These are phyloP conservation scores for Isatis lusitanica DNA, from an alignment of 441 rosid species.

Conservation along the genomic window DNA sequence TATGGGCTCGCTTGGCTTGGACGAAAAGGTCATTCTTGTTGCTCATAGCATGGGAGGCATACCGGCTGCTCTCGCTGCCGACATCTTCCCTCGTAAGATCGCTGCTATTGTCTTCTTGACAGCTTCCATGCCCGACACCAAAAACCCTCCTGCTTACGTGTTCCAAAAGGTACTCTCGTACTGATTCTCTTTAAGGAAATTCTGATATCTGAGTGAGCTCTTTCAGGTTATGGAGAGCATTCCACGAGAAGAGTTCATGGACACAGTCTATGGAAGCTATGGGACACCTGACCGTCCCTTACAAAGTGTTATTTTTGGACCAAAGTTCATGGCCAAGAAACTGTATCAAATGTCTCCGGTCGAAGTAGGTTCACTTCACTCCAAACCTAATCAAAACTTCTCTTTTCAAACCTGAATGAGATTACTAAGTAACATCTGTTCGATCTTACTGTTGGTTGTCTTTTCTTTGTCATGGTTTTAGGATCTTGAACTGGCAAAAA, in stretches of 20 bases:
- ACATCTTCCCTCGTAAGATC: conserved; percentile 44
- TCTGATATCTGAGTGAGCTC: not conserved
- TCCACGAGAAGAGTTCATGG: not conserved
- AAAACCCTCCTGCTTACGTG: conserved; percentile 26
- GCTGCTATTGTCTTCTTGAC: conserved; percentile 46
- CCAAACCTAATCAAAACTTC: not conserved
- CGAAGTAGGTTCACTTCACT: too few relatives aligned
- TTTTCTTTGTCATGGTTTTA: not conserved
- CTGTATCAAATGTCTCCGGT: conserved; percentile 20
- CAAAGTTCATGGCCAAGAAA: conserved; percentile 24
- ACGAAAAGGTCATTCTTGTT: conserved; percentile 44
- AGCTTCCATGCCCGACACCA: conserved; percentile 35
- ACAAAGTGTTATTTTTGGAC: conserved; percentile 26
- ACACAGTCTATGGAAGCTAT: not conserved
- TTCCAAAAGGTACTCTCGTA: not conserved
- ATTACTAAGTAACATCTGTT: not conserved
- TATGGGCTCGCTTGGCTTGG: conserved; percentile 21
- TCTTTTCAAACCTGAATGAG: not conserved
- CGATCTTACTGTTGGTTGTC: not conserved
- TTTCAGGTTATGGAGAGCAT: not conserved
- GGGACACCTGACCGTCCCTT: not conserved
- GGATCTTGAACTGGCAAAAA: conserved; percentile 48
- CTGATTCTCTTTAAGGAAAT: not conserved
- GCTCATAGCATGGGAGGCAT: conserved; percentile 65
- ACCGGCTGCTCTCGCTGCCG: conserved; percentile 50